phyloP scores from a whole-genome alignment of 768 basidiomycete genomes.

The Boletus patriciae region DNA sequence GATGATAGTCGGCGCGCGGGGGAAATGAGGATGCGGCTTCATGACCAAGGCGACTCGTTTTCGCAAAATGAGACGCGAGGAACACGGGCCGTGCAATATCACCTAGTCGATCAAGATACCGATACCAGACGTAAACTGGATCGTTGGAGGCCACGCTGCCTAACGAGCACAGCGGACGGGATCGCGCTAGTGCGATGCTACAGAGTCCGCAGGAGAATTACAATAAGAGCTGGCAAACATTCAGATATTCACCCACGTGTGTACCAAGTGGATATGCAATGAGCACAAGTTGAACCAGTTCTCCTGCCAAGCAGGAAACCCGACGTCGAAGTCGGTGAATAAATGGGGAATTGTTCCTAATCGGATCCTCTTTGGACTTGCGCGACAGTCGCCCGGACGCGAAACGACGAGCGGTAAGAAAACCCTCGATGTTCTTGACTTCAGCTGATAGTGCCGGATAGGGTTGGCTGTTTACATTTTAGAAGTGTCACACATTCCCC shows the following conservation, averaged over 20 bases:
- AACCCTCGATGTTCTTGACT: background rate
- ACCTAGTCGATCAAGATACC: constrained; percentile 16
- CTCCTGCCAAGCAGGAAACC: background rate
- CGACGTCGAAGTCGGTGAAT: background rate
- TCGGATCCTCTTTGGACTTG: constrained; percentile 7
- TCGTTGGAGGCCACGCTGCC: constrained; percentile 23
- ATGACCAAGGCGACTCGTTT: constrained; percentile 9
- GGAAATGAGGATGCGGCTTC: constrained; percentile 9
- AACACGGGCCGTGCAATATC: constrained; percentile 5
- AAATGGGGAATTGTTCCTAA: constrained; percentile 5
- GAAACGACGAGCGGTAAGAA: constrained; percentile 4
- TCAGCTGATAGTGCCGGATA: constrained; percentile 2
- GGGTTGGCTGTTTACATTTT: background rate
- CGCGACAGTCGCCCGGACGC: background rate
- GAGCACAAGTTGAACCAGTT: background rate
- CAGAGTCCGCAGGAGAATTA: background rate
- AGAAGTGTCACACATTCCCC: too few species aligned
- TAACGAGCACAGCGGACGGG: constrained; percentile 3
- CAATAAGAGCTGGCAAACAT: background rate
- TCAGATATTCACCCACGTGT: constrained; percentile 6
- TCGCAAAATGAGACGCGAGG: constrained; percentile 15
- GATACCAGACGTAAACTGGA: constrained; percentile 26
- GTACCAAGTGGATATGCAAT: background rate
- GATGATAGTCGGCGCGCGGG: background rate
- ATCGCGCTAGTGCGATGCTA: background rate